Base-by-base conservation (phyloP, 129 eudicot genomes). In the Cynara cardunculus region DNA sequence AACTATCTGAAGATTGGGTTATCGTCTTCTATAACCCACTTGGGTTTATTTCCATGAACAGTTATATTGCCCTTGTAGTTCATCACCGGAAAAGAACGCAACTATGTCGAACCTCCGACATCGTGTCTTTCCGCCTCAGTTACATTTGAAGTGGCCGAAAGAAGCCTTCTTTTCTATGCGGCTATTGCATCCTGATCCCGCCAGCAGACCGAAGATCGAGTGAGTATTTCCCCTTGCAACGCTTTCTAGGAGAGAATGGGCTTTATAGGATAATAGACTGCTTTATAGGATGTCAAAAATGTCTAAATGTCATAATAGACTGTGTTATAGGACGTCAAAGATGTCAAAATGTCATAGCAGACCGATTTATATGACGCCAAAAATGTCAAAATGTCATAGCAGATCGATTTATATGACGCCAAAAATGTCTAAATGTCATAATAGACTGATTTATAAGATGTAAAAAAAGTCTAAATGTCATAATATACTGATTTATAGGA, bases 91-190 rank as follows among this genome's bases (percentile, higher is more conserved):
- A 79, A 95, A 90, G 85, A 85, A 90, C 26, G 30, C 90, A 5
- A 81, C 88, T 73, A 95, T 95, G 97, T 82, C 81, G 39, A 88
- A 76, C 65, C 71, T 95, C 75, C 90, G 90, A 78, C 97, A 95
- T 77, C 93, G 99, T 24, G 85, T 95, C 44, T 94, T 92, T 61
- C 99, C 99, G 16, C 97, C 99, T 22, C 97, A 90, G 65, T 73
- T 95, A 72, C 94, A 89, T 77, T 83, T 92, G 76, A 92, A 86
- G 76, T 92, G 97, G 96, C 97, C 97, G 7, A 92, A 89, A 85
- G 93, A 90, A 95, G 99, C 93, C 86, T 92, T 97, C 32, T 89
- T 95, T 84, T 90, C 91, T 80, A 77, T 92, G 68, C 90, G 99
- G 82, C 87, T 91, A 80, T 86, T 92, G 87, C 99, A 95, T 76